Evolutionary conservation across 2,329 filamentous ascomycete genomes (phyloP).

Genomic region (Alternaria sp.): DNA sequence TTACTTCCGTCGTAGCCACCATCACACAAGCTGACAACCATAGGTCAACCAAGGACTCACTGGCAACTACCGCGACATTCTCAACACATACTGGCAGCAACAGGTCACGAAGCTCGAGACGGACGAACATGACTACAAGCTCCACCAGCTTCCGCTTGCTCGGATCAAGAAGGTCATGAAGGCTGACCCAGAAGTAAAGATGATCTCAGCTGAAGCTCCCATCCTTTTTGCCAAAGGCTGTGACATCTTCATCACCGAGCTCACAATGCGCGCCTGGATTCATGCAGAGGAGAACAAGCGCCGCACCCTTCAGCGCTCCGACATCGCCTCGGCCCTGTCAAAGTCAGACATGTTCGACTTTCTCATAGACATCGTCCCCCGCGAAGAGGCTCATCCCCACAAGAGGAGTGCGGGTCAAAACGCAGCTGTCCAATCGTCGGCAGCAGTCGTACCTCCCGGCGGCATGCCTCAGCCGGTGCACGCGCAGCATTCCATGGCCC

Average conservation of each 20-base stretch:
- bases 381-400: constrained; percentile 88
- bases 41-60: constrained; percentile 95
- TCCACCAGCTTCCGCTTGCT: constrained; percentile 95
- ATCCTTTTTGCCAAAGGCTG: constrained; percentile 98
- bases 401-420: constrained; percentile 66
- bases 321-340: constrained; percentile 92
- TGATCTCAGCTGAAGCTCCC: constrained; percentile 98
- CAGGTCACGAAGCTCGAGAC: constrained; percentile 94
- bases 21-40: constrained; percentile 31
- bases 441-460: constrained; percentile 47
- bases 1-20: not conserved
- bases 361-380: constrained; percentile 96
- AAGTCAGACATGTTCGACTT: constrained; percentile 99
- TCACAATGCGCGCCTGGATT: constrained; percentile 99
- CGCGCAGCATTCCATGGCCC: constrained; percentile 62
- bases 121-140: constrained; percentile 97
- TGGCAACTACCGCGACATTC: constrained; percentile 92
- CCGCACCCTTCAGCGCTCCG: constrained; percentile 90
- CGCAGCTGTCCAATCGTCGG: constrained; percentile 53
- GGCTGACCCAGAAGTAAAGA: constrained; percentile 98
- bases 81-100: constrained; percentile 99
- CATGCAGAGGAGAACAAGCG: constrained; percentile 99
- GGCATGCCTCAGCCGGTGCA: constrained; percentile 53
- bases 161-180: constrained; percentile 99
- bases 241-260: constrained; percentile 98